phyloP scores from a whole-genome alignment of 1,284 basidiomycete species.

The Sanghuangporus baumii region DNA sequence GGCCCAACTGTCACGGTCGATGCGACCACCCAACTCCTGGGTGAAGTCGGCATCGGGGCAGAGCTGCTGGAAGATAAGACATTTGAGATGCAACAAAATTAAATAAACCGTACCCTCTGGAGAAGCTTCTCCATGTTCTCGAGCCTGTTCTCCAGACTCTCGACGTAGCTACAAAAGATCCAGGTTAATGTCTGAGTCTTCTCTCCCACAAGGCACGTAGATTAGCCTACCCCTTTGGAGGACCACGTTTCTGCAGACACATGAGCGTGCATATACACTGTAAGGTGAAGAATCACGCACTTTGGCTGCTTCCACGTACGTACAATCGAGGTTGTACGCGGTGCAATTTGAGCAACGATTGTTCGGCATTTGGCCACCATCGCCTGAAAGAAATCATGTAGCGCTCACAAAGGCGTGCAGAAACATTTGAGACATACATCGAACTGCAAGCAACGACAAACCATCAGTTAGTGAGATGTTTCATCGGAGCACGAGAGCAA shows the following conservation, averaged over 20 bases:
- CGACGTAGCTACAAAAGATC: slow-evolving; percentile 50
- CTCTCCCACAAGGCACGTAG: slow-evolving; percentile 17
- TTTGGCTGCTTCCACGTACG: slow-evolving; percentile 71
- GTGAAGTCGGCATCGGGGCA: slow-evolving; percentile 47
- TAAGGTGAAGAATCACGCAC: slow-evolving; percentile 31
- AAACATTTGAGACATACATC: slow-evolving; percentile 24
- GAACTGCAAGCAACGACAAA: slow-evolving; percentile 32
- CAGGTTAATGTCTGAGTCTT: slow-evolving; percentile 14
- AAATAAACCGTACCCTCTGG: slow-evolving; percentile 38
- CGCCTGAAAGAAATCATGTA: slow-evolving; percentile 33
- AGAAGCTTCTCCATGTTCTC: slow-evolving; percentile 69
- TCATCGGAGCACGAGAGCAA: neutral
- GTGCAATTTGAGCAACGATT: slow-evolving; percentile 76
- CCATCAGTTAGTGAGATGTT: slow-evolving; percentile 10
- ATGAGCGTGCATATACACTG: neutral
- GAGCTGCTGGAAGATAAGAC: slow-evolving; percentile 29
- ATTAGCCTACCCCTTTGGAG: slow-evolving; percentile 71
- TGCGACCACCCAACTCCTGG: slow-evolving; percentile 39
- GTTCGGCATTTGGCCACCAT: slow-evolving; percentile 58
- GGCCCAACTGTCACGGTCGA: slow-evolving; percentile 44
- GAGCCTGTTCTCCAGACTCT: slow-evolving; percentile 65
- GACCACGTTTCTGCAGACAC: slow-evolving; percentile 65
- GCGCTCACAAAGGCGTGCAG: neutral
- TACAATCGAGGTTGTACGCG: slow-evolving; percentile 69
- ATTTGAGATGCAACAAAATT: neutral